Evolutionary conservation across 345 rosid genomes (phyloP), one percentile per base, ranked within the genome.

Genomic region (Gossypium ekmanianum): DNA sequence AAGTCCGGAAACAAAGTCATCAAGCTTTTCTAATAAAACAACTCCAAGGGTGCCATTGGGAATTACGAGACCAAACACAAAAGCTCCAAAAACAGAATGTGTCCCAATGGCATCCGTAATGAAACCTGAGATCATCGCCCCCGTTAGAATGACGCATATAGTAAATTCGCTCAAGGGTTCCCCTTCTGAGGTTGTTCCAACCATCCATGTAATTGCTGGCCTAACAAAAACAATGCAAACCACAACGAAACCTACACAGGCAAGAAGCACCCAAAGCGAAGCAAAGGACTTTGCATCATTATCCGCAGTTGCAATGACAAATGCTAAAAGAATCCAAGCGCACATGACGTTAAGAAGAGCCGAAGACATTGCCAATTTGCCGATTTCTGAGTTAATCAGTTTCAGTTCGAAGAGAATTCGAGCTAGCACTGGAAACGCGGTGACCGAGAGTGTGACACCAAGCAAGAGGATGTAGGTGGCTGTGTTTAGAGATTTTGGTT

Each of bases 1-100:
- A 77, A 94, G 94, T n/a, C 98, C 98, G 0, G 94, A 93, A 16
- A 95, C 93, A 61, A 95, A 95, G 76, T 95, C 99, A 79, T 95
- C 99, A 11, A 95, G 89, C 83, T 91, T 95, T 62, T 95, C 99
- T 34, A 95, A 84, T 11, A 95, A 85, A 41, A 96, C 88, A 24
- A 93, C 88, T 50, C 94, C 98, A 18, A 95, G 90, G 3, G 94
- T 94, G 27, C 98, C 99, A 66, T 93, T 93, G 0, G 99, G 99
- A 61, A 93, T 93, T 54, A 93, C 80, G 47, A 95, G 87, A 45
- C 99, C 98, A 58, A 88, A 95, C 68, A 95, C 86, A 78, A 95
- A 95, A 1, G 99, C 99, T 18, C 99, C 99, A 55, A 93, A 89
- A 43, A 93, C 96, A 7, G 94, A 88, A 80, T 95, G 99, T 41